Evolutionary conservation across 768 basidiomycete genomes (phyloP).

Genomic region (Phaffia tasmanica): DNA sequence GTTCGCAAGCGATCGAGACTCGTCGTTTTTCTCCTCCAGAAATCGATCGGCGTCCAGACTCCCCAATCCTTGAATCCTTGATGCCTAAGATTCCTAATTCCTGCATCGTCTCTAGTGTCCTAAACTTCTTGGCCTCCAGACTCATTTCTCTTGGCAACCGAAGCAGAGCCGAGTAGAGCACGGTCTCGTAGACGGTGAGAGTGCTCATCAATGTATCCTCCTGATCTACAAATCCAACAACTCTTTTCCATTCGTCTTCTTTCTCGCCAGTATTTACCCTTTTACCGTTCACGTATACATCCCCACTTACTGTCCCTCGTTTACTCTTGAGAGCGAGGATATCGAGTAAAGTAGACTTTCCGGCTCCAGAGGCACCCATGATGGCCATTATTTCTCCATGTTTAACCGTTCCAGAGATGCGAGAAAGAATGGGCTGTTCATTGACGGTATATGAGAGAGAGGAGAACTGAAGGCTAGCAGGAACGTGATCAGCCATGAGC

Average conservation of each 20-base stretch:
- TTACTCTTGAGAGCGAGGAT: slow-evolving; percentile 87
- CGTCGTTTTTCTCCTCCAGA: slow-evolving; percentile 96
- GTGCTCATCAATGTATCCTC: slow-evolving; percentile 97
- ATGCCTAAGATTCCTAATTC: slow-evolving; percentile 89
- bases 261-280: slow-evolving; percentile 44
- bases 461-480: slow-evolving; percentile 84
- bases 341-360: slow-evolving; percentile 92
- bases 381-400: slow-evolving; percentile 89
- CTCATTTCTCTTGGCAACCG: slow-evolving; percentile 91
- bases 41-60: slow-evolving; percentile 73
- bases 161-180: slow-evolving; percentile 82
- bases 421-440: slow-evolving; percentile 60
- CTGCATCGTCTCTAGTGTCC: slow-evolving; percentile 90
- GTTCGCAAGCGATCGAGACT: slow-evolving; percentile 93
- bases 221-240: slow-evolving; percentile 93
- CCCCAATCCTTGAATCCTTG: slow-evolving; percentile 79
- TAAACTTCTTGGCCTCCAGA: slow-evolving; percentile 81
- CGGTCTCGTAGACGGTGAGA: slow-evolving; percentile 94
- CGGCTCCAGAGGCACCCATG: slow-evolving; percentile 93
- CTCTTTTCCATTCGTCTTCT: slow-evolving; percentile 57
- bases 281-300: slow-evolving; percentile 74
- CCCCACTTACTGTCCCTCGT: slow-evolving; percentile 61
- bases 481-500: slow-evolving; percentile 88
- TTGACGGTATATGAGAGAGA: slow-evolving; percentile 65
- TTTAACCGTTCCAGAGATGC: slow-evolving; percentile 68